Conservation (phyloP, 306 rosid genomes). For the Hylodesmum podocarpum region DNA sequence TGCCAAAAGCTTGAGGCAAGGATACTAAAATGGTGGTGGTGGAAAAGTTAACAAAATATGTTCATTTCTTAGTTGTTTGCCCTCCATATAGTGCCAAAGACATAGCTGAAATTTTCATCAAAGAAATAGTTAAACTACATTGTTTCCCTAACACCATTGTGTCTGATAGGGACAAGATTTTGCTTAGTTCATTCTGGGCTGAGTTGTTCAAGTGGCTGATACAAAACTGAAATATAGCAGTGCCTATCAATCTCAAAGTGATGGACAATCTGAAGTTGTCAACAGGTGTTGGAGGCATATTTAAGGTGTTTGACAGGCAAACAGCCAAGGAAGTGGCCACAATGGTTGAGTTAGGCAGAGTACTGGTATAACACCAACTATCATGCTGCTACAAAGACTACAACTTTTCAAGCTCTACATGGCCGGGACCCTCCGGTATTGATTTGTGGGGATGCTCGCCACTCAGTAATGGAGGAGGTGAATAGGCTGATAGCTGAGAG, state of each 20-base stretch:
- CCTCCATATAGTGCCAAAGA: neutral
- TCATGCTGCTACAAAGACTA: neutral
- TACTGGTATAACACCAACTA: neutral
- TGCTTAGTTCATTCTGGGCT: neutral
- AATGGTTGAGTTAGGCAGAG: neutral
- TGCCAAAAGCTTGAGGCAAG: neutral
- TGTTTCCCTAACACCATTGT: neutral
- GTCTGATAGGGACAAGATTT: neutral
- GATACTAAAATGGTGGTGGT: neutral
- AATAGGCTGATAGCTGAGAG: neutral
- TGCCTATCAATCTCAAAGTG: neutral
- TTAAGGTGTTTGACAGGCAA: neutral
- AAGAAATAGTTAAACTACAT: neutral
- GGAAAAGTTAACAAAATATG: neutral
- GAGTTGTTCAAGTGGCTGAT: neutral
- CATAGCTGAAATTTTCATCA: neutral
- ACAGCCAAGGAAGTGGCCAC: neutral
- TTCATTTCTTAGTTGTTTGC: neutral
- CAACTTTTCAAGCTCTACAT: neutral
- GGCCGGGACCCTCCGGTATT: neutral
- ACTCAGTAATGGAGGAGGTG: neutral
- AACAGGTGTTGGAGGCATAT: neutral
- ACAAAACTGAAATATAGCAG: neutral
- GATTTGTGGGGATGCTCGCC: neutral
- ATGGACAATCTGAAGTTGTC: neutral